These are phyloP conservation scores for Yamadazyma ubonensis DNA, from an alignment of 805 yeast species.

Conservation along the genomic window DNA sequence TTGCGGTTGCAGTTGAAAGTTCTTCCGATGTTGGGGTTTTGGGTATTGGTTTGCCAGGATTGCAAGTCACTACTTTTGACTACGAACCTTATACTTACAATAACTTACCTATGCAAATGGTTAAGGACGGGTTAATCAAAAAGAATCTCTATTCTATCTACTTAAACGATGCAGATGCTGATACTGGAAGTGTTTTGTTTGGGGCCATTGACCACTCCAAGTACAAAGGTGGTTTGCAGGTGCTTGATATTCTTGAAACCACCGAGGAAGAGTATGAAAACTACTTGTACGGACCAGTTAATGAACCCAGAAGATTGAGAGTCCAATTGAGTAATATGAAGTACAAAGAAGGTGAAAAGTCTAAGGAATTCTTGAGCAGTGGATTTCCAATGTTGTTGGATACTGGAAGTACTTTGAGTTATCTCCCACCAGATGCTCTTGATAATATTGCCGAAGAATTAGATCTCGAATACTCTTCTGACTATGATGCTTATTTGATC, in stretches of 20 bases:
- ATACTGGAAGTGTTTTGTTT: constrained; percentile 34
- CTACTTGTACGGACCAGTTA: neutral
- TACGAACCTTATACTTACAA: constrained; percentile 17
- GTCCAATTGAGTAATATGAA: neutral
- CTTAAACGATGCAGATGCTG: constrained; percentile 24
- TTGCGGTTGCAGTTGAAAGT: constrained; percentile 70
- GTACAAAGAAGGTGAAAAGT: neutral
- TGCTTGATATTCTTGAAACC: neutral
- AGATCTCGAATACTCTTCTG: constrained; percentile 24
- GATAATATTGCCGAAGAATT: constrained; percentile 33
- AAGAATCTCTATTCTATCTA: constrained; percentile 31
- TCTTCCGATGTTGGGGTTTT: constrained; percentile 51
- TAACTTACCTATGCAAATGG: constrained; percentile 33
- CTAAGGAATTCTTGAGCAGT: constrained; percentile 1
- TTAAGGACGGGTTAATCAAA: constrained; percentile 29
- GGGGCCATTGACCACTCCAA: constrained; percentile 44
- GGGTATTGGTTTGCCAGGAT: constrained; percentile 66
- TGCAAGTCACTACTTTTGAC: constrained; percentile 41
- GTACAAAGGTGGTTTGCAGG: constrained; percentile 22
- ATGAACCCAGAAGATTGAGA: constrained; percentile 3
- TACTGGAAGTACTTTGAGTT: constrained; percentile 35
- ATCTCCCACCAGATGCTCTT: constrained; percentile 38
- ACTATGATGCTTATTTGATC: neutral
- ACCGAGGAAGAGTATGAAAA: neutral
- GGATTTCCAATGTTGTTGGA: constrained; percentile 15